Evolutionary conservation across 371 early-diverging fungal genomes (phyloP), one percentile per base, ranked within the genome.

Genomic region (Mortierella sp.): DNA sequence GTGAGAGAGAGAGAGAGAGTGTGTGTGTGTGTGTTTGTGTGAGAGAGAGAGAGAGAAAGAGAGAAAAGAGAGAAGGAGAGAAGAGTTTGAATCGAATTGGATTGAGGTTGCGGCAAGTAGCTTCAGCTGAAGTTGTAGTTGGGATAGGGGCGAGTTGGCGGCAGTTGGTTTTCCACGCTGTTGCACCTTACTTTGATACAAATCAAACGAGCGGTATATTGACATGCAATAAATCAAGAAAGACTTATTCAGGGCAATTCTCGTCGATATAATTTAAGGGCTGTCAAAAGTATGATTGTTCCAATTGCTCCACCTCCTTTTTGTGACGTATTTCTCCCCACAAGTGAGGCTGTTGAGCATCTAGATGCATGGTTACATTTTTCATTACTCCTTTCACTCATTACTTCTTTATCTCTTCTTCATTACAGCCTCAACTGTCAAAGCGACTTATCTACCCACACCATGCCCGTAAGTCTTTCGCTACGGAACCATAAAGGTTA

Each of bases 401-500:
- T 55, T 20, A 10, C 55, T 5, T 55, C 28, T 28, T 30, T 52
- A 52, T 52, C n/a, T 52, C 20, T 52, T 2, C 55, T 12, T 26
- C 61, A n/a, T 35, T 61, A 28, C 24, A 51, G 55, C 16, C n/a
- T 65, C 40, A 18, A 10, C 40, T 16, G 16, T 37, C 45, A 57
- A n/a, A 26, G 22, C 35, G 6, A 37, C 37, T 22, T 2, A 32
- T n/a, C 60, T 37, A n/a, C n/a, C 35, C 16, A 37, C 65, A 61
- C 45, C 60, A 69, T 75, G 75, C 75, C 75, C 43, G 70, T 68
- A 68, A 75, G 70, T 75, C 59, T 55, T 40, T 24, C 49, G 0
- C 18, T 12, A 26, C 1, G 3, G 10, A 6, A 6, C 54, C 26
- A 54, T 54, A 11, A 54, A 54, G 5, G 11, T 16, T 43, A 5